Base-by-base conservation (phyloP, 2,329 filamentous ascomycete genomes). In the Phyllosticta paracitricarpa region DNA sequence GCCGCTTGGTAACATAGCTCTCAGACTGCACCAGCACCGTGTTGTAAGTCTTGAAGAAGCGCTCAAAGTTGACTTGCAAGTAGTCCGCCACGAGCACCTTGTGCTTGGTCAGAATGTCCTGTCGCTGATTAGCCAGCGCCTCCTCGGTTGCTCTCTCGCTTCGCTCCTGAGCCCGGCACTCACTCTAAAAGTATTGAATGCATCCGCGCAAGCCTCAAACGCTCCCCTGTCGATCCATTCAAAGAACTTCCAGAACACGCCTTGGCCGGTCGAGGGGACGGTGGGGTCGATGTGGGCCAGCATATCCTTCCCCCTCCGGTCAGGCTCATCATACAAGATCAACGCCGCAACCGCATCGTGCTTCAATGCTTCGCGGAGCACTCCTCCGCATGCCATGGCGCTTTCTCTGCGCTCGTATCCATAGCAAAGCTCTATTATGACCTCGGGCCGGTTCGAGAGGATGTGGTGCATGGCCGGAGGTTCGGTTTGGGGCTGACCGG, bases 221-320 rank as follows among this genome's bases (percentile, higher is more conserved):
- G 89, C 92, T 67, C 91, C 91, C 76, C 91, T 91, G 77, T 97
- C 92, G 69, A 99, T 96, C 91, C 93, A 99, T 64, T 89, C 85
- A 71, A 99, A 97, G 76, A 97, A 97, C 55, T 84, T 87, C 94
- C 94, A 99, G 73, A 99, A 97, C 1, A 97, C 85, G 2, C 93
- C 93, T 54, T 85, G 82, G 12, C 92, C 92, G 55, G 83, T 88
- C 68, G 94, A 89, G 35, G 83, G 85, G 51, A 85, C 77, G 63
- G 90, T 87, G 55, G 88, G 84, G 68, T 94, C 89, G 64, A 97
- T 89, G 24, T 84, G 86, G 58, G 82, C 85, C 53, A 62, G 22
- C 65, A 91, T 85, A n/a, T 84, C 83, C 66, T 84, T 87, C 61
- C 88, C 89, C 30, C 87, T 85, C 25, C 81, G 83, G 52, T 84